These are phyloP conservation scores for Globisporangium splendens DNA, from an alignment of 352 stramenopile genomes.

Conservation along the genomic window DNA sequence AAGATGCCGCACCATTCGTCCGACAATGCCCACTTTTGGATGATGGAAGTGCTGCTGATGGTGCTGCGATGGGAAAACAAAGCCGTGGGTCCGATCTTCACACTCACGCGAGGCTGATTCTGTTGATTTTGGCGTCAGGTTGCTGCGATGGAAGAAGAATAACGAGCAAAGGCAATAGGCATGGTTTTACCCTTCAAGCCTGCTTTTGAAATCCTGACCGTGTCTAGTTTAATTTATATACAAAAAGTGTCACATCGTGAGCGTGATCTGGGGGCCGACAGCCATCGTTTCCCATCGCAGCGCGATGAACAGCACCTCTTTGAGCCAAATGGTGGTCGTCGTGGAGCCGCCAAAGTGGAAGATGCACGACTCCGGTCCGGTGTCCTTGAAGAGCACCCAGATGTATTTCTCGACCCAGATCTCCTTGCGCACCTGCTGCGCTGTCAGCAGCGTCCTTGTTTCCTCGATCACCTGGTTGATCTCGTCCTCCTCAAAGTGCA, in stretches of 20 bases:
- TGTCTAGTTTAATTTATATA: no score
- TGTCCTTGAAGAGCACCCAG: slow-evolving; percentile 56
- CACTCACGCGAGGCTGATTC: slow-evolving; percentile 1
- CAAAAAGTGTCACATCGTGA: slow-evolving; percentile 8
- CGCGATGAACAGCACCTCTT: slow-evolving; percentile 65
- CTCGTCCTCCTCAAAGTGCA: slow-evolving; percentile 48
- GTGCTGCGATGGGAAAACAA: slow-evolving; percentile 14
- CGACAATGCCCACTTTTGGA: slow-evolving; percentile 17
- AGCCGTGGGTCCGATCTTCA: slow-evolving; percentile 10
- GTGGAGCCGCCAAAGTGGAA: slow-evolving; percentile 65
- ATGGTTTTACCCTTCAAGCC: not conserved
- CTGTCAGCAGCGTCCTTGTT: slow-evolving; percentile 5
- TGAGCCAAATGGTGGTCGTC: slow-evolving; percentile 50
- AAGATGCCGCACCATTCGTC: slow-evolving; percentile 14
- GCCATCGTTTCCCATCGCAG: slow-evolving; percentile 63
- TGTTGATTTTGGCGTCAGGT: no score
- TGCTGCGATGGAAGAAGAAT: no score
- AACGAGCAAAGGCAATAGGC: no score
- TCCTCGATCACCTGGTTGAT: slow-evolving; percentile 16
- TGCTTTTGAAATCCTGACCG: no score
- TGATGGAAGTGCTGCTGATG: slow-evolving; percentile 18
- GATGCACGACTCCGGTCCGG: slow-evolving; percentile 21
- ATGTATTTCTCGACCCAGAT: slow-evolving; percentile 66
- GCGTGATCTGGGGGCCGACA: slow-evolving; percentile 31
- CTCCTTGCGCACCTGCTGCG: slow-evolving; percentile 17